Conservation (phyloP, 495 filamentous ascomycete species). For the Acidomyces sp. region DNA sequence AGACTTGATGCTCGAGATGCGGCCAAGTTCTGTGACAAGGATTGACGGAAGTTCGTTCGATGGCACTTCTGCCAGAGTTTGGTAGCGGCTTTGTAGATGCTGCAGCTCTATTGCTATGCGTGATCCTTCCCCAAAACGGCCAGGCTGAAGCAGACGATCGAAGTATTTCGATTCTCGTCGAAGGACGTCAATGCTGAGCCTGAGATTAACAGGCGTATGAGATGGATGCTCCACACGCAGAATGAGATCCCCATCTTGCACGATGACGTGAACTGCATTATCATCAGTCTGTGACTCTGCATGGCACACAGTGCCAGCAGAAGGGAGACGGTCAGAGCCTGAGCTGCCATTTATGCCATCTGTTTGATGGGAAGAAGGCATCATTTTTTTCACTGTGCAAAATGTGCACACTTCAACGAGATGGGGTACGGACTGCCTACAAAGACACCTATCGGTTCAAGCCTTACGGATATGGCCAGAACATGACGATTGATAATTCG, state of each 20-base stretch:
- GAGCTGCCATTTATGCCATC: neutral
- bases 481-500: too few relatives aligned
- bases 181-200: constrained; percentile 28
- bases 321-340: neutral
- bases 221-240: constrained; percentile 15
- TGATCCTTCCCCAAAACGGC: constrained; percentile 23
- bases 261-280: constrained; percentile 25
- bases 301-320: too few relatives aligned
- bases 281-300: neutral
- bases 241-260: constrained; percentile 40
- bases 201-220: constrained; percentile 16
- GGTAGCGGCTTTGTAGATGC: constrained; percentile 28
- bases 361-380: neutral
- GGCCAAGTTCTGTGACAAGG: constrained; percentile 44
- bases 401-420: neutral
- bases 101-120: constrained; percentile 33
- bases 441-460: neutral
- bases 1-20: constrained; percentile 39
- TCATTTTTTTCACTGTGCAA: neutral
- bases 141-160: constrained; percentile 37
- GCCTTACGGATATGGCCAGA: constrained; percentile 20
- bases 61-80: constrained; percentile 36
- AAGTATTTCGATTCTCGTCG: constrained; percentile 47
- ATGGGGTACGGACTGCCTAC: neutral
- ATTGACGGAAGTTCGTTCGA: constrained; percentile 40